Evolutionary conservation across 2,329 filamentous ascomycete species (phyloP).

Genomic region (Byssoonygena ceratinophila): DNA sequence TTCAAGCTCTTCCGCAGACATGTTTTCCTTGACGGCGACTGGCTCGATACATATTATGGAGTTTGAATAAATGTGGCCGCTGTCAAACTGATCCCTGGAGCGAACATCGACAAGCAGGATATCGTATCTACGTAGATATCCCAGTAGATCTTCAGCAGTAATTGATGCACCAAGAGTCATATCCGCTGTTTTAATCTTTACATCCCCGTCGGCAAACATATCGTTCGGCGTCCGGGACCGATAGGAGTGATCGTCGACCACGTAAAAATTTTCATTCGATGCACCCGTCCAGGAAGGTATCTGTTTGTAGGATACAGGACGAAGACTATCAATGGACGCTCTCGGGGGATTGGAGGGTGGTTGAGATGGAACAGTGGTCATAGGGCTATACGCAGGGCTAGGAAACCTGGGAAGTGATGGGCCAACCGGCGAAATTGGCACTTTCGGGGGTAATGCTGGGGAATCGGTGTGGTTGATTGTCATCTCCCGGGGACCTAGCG

Average conservation of each 20-base stretch:
- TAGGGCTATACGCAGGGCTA: conserved; percentile 41
- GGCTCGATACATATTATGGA: conserved; percentile 86
- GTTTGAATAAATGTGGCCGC: conserved; percentile 76
- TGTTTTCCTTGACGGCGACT: conserved; percentile 57
- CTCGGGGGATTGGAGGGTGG: conserved; percentile 31
- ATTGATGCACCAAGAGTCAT: conserved; percentile 52
- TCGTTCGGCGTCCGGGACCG: conserved; percentile 37
- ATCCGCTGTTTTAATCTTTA: conserved; percentile 37
- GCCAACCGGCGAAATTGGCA: conserved; percentile 28
- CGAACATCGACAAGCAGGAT: conserved; percentile 81
- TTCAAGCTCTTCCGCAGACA: conserved; percentile 53
- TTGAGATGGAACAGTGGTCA: conserved; percentile 33
- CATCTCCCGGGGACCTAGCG: conserved; percentile 37
- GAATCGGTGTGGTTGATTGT: conserved; percentile 22
- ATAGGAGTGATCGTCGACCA: conserved; percentile 35
- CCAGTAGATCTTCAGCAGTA: conserved; percentile 57
- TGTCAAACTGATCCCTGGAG: conserved; percentile 66
- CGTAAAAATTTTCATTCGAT: conserved; percentile 28
- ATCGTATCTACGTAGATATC: conserved; percentile 54
- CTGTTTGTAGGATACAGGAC: conserved; percentile 21
- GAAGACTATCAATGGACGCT: conserved; percentile 34
- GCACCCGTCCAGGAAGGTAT: conserved; percentile 12
- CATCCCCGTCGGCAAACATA: conserved; percentile 28
- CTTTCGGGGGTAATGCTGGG: conserved; percentile 35
- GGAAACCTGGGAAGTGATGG: conserved; percentile 38